A percentile compares a stretch with the other conserved stretches of the same genome.
phyloP scores from a whole-genome alignment of 306 rosid species.

The Lablab purpureus region DNA sequence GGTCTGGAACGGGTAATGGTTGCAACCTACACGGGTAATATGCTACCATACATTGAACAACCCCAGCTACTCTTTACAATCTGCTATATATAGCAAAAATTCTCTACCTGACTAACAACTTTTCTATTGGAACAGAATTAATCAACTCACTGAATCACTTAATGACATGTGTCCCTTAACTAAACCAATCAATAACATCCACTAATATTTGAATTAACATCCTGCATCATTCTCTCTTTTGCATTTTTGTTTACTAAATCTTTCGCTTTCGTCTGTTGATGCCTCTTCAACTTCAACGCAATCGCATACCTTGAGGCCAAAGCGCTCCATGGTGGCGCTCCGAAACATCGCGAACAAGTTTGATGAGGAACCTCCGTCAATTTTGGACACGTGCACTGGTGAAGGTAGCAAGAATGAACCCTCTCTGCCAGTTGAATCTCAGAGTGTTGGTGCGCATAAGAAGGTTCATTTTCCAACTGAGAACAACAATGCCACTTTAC shows the following conservation, averaged over 20 bases:
- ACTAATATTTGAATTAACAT: too few relatives aligned
- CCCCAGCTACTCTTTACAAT: too few relatives aligned
- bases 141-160: too few relatives aligned
- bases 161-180: too few relatives aligned
- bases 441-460: background rate
- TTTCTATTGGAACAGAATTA: too few relatives aligned
- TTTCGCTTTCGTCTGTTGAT: background rate
- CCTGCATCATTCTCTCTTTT: too few relatives aligned
- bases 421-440: background rate
- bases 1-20: too few relatives aligned
- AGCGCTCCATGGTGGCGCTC: constrained; percentile 62
- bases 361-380: background rate
- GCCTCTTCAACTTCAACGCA: constrained; percentile 44
- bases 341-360: background rate
- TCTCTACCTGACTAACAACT: too few relatives aligned
- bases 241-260: background rate
- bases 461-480: background rate
- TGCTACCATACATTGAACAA: too few relatives aligned
- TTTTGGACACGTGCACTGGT: background rate
- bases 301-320: constrained; percentile 55
- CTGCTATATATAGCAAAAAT: too few relatives aligned
- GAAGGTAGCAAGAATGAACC: background rate
- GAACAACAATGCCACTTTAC: background rate
- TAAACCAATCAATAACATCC: too few relatives aligned
- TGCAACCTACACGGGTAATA: too few relatives aligned